A percentile compares a stretch with the other conserved stretches of the same genome.
phyloP scores from a whole-genome alignment of 345 rosid genomes.

The Citrus trifoliata region DNA sequence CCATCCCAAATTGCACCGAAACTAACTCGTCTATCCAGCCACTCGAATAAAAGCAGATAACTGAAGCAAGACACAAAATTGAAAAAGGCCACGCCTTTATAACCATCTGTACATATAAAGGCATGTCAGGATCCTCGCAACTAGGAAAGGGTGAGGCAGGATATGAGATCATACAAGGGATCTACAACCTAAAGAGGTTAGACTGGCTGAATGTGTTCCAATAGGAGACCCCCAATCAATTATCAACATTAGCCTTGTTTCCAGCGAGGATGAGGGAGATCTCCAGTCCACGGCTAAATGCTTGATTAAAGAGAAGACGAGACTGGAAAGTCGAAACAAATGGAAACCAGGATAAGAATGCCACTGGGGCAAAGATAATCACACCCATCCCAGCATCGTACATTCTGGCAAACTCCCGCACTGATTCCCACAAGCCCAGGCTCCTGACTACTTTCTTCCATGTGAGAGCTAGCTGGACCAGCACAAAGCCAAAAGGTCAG shows the following conservation, averaged over 20 bases:
- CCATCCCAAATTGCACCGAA: not conserved
- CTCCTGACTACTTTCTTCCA: constrained; percentile 66
- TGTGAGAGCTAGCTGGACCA: constrained; percentile 59
- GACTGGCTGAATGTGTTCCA: not conserved
- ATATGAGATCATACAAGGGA: not conserved
- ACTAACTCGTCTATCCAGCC: no score
- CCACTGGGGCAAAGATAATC: constrained; percentile 74
- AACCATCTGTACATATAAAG: constrained; percentile 3
- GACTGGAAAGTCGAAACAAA: constrained; percentile 97
- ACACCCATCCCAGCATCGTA: constrained; percentile 96
- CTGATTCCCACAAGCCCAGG: constrained; percentile 84
- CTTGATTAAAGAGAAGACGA: constrained; percentile 99
- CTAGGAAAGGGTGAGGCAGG: not conserved
- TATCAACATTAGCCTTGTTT: constrained; percentile 87
- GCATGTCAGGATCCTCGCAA: not conserved
- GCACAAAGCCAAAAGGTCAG: not conserved
- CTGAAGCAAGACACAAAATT: not conserved
- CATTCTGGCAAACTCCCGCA: constrained; percentile 83
- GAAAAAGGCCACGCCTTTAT: not conserved
- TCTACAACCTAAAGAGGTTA: not conserved
- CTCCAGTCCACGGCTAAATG: constrained; percentile 97
- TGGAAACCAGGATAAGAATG: constrained; percentile 91
- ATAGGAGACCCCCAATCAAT: constrained; percentile 18
- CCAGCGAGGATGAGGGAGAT: constrained; percentile 97
- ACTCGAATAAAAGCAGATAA: not conserved